phyloP scores from a whole-genome alignment of 2,329 filamentous ascomycete species.

The Pseudogymnoascus sp. region DNA sequence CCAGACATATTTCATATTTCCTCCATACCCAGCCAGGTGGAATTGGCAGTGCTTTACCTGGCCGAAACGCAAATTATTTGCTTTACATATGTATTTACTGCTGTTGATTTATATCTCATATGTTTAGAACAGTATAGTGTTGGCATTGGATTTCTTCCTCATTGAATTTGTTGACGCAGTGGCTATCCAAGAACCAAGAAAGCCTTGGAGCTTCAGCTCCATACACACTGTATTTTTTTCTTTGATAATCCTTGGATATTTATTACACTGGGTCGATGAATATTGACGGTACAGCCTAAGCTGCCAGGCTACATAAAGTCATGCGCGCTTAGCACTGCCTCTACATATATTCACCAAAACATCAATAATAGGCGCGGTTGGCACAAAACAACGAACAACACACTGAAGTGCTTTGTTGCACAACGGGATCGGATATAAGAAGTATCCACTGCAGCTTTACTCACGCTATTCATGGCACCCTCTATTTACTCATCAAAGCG shows the following conservation, averaged over 20 bases:
- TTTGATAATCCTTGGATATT: background rate
- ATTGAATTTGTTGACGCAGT: background rate
- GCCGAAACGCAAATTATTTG: background rate
- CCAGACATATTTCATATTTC: background rate
- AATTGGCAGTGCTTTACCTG: background rate
- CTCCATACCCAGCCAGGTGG: background rate
- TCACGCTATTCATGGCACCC: background rate
- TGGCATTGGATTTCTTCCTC: background rate
- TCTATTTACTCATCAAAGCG: background rate
- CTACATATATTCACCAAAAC: background rate
- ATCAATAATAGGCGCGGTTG: background rate
- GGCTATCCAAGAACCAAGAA: background rate
- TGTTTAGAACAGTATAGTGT: background rate
- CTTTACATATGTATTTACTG: background rate
- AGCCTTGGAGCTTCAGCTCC: no score
- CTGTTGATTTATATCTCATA: background rate
- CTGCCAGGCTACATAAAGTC: background rate
- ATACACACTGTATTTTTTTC: background rate
- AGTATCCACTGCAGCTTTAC: background rate
- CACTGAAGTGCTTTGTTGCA: background rate
- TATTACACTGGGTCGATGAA: background rate
- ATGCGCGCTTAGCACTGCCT: background rate
- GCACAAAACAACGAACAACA: conserved; percentile 3
- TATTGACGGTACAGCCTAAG: background rate
- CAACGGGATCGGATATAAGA: background rate